Evolutionary conservation across 768 basidiomycete genomes (phyloP).

Genomic region (Podaxis pistillaris): DNA sequence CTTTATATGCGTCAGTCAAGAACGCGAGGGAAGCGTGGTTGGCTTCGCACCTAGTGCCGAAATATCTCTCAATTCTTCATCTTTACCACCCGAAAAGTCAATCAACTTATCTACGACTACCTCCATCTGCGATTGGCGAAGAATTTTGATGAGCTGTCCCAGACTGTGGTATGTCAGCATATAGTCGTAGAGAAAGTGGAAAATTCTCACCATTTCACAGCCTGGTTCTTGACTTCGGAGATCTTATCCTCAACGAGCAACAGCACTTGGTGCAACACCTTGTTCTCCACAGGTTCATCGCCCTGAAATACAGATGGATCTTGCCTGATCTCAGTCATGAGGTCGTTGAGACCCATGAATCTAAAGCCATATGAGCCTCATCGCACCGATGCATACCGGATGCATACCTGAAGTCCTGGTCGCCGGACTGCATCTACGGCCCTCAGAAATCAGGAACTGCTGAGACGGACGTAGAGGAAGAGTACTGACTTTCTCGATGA

Average conservation of each 20-base stretch:
- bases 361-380: slow-evolving; percentile 37
- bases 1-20: slow-evolving; percentile 37
- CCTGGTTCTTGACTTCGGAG: slow-evolving; percentile 97
- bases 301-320: slow-evolving; percentile 74
- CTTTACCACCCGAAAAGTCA: slow-evolving; percentile 78
- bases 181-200: neutral
- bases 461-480: neutral
- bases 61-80: slow-evolving; percentile 93
- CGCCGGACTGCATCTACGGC: slow-evolving; percentile 80
- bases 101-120: slow-evolving; percentile 88
- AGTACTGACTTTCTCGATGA: slow-evolving; percentile 69
- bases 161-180: slow-evolving; percentile 49
- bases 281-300: slow-evolving; percentile 84
- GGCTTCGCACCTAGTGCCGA: slow-evolving; percentile 75
- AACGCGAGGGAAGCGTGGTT: slow-evolving; percentile 48
- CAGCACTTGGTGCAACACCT: slow-evolving; percentile 81
- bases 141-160: slow-evolving; percentile 87
- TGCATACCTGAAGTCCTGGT: slow-evolving; percentile 84
- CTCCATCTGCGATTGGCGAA: slow-evolving; percentile 80
- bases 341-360: slow-evolving; percentile 96
- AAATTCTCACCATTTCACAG: slow-evolving; percentile 83
- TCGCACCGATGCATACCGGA: slow-evolving; percentile 17
- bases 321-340: slow-evolving; percentile 84
- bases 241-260: slow-evolving; percentile 91
- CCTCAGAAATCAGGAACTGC: slow-evolving; percentile 6